A percentile compares a stretch with the other conserved stretches of the same genome.
These are phyloP conservation scores for Aquilaria sinensis DNA, from an alignment of 345 rosid genomes.

Conservation along the genomic window DNA sequence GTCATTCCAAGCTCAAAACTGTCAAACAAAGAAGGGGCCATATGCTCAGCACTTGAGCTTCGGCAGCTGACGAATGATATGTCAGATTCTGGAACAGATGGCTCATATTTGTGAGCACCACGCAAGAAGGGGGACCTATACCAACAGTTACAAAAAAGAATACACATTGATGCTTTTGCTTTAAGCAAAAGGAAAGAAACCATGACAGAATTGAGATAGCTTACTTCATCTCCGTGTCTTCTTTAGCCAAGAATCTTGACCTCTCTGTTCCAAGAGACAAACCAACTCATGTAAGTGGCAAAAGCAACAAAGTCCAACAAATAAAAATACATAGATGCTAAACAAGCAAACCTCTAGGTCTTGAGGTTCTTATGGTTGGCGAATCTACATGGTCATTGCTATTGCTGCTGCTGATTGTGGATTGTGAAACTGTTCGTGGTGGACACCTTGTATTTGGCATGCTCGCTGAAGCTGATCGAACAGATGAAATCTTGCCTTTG, in stretches of 20 bases:
- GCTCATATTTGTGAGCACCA: constrained; percentile 31
- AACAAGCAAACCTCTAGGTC: constrained; percentile 24
- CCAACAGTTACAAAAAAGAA: not conserved
- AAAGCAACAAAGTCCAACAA: not conserved
- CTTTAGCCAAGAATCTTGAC: constrained; percentile 14
- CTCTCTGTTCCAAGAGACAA: constrained; percentile 15
- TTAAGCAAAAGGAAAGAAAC: too few relatives aligned
- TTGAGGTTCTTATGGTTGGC: constrained; percentile 3
- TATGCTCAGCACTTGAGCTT: constrained; percentile 46
- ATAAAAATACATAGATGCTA: not conserved
- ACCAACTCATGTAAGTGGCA: not conserved
- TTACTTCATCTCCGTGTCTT: constrained; percentile 36
- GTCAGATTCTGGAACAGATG: constrained; percentile 43
- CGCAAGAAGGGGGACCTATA: constrained; percentile 63
- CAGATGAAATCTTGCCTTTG: constrained; percentile 60
- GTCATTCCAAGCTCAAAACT: constrained; percentile 22
- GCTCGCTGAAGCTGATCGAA: constrained; percentile 39
- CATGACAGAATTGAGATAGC: not conserved
- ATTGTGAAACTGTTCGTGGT: constrained; percentile 10
- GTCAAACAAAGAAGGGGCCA: constrained; percentile 37
- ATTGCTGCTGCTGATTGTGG: constrained; percentile 8
- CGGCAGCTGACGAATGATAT: constrained; percentile 74
- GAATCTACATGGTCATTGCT: constrained; percentile 4
- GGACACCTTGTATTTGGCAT: constrained; percentile 23
- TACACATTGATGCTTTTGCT: too few relatives aligned